Conservation (phyloP, 345 rosid genomes). For the Lepidium sativum region DNA sequence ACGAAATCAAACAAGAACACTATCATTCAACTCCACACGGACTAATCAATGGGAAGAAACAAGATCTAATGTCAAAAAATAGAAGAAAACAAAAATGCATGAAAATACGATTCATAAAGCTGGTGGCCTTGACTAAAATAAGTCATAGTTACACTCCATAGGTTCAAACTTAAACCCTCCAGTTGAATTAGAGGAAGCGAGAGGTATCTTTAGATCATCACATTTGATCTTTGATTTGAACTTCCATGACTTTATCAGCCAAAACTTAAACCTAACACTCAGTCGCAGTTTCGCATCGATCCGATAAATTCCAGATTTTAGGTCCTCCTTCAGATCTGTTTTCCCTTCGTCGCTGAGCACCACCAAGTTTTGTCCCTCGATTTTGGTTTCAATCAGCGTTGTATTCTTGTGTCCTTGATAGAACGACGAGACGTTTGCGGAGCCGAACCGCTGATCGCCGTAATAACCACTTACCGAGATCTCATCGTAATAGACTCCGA, state of each 20-base stretch:
- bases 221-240: constrained; percentile 53
- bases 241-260: constrained; percentile 38
- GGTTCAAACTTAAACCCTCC: constrained; percentile 13
- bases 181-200: constrained; percentile 21
- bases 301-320: constrained; percentile 28
- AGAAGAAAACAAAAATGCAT: too few relatives aligned
- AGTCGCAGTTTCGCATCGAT: constrained; percentile 41
- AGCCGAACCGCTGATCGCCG: constrained; percentile 32
- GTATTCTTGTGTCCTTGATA: constrained; percentile 76
- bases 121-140: background rate
- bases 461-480: constrained; percentile 37
- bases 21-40: background rate
- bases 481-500: constrained; percentile 42
- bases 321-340: constrained; percentile 30
- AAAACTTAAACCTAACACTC: constrained; percentile 52
- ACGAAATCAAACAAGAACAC: background rate
- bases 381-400: constrained; percentile 29
- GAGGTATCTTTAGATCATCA: constrained; percentile 43
- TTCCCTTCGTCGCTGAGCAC: constrained; percentile 24
- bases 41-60: background rate
- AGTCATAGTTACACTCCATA: constrained; percentile 39
- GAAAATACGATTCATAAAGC: background rate
- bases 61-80: background rate
- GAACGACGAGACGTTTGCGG: constrained; percentile 30
- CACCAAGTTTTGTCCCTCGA: constrained; percentile 31